Percentiles rank a stretch among this genome's conserved stretches.
phyloP scores from a whole-genome alignment of 116 monocot genomes.

The Trichopus zeylanicus region DNA sequence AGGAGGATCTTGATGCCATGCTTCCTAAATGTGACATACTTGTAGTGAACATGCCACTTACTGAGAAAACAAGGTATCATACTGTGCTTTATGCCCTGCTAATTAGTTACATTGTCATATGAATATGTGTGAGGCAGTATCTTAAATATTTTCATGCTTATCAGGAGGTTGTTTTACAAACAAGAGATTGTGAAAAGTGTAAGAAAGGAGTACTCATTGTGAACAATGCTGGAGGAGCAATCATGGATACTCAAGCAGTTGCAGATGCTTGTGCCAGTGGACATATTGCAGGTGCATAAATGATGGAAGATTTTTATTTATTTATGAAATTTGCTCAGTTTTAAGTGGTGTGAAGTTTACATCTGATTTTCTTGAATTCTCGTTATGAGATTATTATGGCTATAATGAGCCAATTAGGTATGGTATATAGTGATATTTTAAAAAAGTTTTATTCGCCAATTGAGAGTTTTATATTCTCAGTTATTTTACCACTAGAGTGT shows the following conservation, averaged over 20 bases:
- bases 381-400: no score
- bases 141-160: neutral
- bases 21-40: constrained; percentile 87
- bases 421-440: no score
- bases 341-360: no score
- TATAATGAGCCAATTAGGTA: no score
- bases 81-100: no score
- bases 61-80: constrained; percentile 90
- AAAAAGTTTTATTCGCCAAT: no score
- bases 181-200: constrained; percentile 75
- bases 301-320: neutral
- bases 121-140: no score
- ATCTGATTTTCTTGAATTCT: no score
- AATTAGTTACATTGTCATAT: no score
- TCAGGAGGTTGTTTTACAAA: constrained; percentile 86
- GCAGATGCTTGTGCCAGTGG: constrained; percentile 84
- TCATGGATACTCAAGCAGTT: constrained; percentile 92
- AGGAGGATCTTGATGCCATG: constrained; percentile 92
- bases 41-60: constrained; percentile 81
- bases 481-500: no score
- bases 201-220: constrained; percentile 97
- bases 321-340: neutral
- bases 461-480: no score
- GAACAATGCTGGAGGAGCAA: constrained; percentile 94
- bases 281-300: constrained; percentile 67